Base-by-base conservation (phyloP, 345 rosid species). In the Dovyalis caffra region DNA sequence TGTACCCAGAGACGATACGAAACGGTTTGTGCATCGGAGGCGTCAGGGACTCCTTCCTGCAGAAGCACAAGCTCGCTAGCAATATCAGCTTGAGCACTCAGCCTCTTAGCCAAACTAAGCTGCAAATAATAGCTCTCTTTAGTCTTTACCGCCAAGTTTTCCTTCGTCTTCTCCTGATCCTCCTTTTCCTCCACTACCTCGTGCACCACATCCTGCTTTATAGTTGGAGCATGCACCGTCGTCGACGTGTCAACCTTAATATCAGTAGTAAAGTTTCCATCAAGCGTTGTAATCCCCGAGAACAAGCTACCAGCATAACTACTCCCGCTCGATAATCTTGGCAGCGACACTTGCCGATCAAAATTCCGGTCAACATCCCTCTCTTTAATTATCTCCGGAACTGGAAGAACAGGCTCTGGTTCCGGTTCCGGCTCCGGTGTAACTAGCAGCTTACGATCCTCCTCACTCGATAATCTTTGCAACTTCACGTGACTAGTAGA, bases 1-100 rank as follows among this genome's bases (percentile, higher is more conserved):
- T 3, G 49, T 87, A 94, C 97, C 97, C 99, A 95, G 63, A 95
- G 87, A 68, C 97, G 95, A 78, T 92, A 87, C 26, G 99, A 92
- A 69, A 91, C 88, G 21, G 90, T 80, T 68, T 89, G 90, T 12
- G 83, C 87, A 71, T 89, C 87, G 2, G 73, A 78, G 68, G 74
- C 74, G 69, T 73, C 79, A 64, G 74, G 76, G 6, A n/a, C 77
- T 34, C 66, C 79, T 64, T 74, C 85, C 73, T 75, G 87, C 67
- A 79, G 71, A 73, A 75, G 74, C 73, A 77, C 67, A 20, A 85
- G 85, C 81, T 84, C 91, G 73, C 73, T 33, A 34, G 72, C 82
- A 16, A 95, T 87, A 72, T 80, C 87, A 66, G 93, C 92, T 64
- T 92, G 95, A 12, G 75, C 82, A 61, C 84, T 85, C 66, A 95